phyloP scores from a whole-genome alignment of 805 yeast genomes.

The Kluyveromyces dobzhanskii region DNA sequence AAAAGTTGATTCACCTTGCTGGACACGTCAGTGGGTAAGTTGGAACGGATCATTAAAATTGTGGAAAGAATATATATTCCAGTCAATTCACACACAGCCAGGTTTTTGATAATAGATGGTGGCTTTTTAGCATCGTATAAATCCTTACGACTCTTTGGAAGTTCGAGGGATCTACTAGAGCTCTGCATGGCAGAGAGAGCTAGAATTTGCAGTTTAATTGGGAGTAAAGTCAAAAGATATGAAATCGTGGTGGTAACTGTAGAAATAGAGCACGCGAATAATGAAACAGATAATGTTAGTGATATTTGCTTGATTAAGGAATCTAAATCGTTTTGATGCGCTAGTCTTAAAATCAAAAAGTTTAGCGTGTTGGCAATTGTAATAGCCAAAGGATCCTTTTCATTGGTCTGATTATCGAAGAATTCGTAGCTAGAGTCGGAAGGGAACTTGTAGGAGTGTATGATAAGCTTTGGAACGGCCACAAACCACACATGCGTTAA shows the following conservation, averaged over 20 bases:
- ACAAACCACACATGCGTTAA: constrained; percentile 25
- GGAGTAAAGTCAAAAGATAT: constrained; percentile 37
- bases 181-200: constrained; percentile 22
- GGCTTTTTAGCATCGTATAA: constrained; percentile 9
- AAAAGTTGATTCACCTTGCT: constrained; percentile 26
- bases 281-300: constrained; percentile 46
- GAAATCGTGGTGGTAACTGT: constrained; percentile 55
- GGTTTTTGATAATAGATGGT: constrained; percentile 34
- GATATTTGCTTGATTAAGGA: constrained; percentile 32
- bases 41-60: constrained; percentile 32
- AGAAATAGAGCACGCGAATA: constrained; percentile 56
- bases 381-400: constrained; percentile 33
- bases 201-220: constrained; percentile 27
- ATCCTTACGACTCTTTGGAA: constrained; percentile 16
- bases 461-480: constrained; percentile 21
- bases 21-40: constrained; percentile 29
- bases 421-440: constrained; percentile 14
- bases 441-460: constrained; percentile 13
- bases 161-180: constrained; percentile 8
- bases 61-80: constrained; percentile 36
- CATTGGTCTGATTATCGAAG: constrained; percentile 11
- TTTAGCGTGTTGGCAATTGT: constrained; percentile 30
- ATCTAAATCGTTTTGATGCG: constrained; percentile 30
- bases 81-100: constrained; percentile 31
- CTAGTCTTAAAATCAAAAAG: constrained; percentile 24